Base-by-base conservation (phyloP, 2,329 filamentous ascomycete species). In the Polychaeton citri region DNA sequence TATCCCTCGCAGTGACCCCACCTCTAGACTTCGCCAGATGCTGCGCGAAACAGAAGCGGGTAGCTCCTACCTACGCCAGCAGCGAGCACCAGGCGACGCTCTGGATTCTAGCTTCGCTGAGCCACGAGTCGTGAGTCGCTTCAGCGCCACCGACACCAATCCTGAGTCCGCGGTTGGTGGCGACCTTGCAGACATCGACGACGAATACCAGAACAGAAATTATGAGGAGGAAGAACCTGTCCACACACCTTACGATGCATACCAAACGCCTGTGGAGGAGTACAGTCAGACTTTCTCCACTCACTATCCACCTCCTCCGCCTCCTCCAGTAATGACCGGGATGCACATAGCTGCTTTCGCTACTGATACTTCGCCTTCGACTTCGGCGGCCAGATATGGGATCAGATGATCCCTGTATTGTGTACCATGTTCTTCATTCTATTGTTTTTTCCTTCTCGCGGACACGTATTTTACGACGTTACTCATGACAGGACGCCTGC, bases 261-360 rank as follows among this genome's bases (percentile, higher is more conserved):
- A 51, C 33, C 39, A 35, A 21, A 54, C 52, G 6, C 52, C 53
- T 4, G 32, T 34, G 8, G 53, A 55, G 39, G 51, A 50, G 39
- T 17, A 32, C 18, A 10, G 30, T 13, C 13, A 12, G 10, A 32
- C 12, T 15, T 28, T 28, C 24, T 15, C 24, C 15, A 7, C 24
- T 15, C 24, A 28, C 5, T 28, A 28, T 15, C 24, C 24, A 15
- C 24, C 24, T 28, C 24, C 15, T 28, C 24, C 24, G 15, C 12
- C 15, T 15, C 24, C 24, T 28, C n/a, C n/a, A n/a, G n/a, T n/a
- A n/a, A 15, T 7, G 24, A 28, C 12, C 7, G 24, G 15, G 24
- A 10, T 28, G 15, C 24, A 28, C 15, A 15, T 28, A 10, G 12
- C 24, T 28, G 24, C 24, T 7, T 28, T 28, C 15, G 24, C 24